Base-by-base conservation (phyloP, 2,329 filamentous ascomycete genomes). In the Helotiales sp. region DNA sequence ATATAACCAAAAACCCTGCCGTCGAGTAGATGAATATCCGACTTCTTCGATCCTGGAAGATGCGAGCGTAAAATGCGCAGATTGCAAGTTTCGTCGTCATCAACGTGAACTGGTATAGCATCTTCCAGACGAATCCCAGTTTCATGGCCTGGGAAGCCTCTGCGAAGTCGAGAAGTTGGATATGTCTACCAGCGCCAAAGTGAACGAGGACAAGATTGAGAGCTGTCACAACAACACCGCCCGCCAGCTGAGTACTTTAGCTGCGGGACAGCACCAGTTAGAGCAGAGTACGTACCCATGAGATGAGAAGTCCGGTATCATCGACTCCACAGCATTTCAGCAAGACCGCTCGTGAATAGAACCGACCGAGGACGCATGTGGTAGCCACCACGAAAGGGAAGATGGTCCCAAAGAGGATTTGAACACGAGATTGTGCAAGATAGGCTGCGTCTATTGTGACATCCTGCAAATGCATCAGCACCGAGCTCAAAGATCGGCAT, bases 11-110 rank as follows among this genome's bases (percentile, higher is more conserved):
- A 25, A 33, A 55, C 5, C 10, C 52, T 7, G 38, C 47, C n/a
- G 40, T 36, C 2, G 15, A 7, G 15, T 48, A 49, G n/a, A 52
- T 19, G 6, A 58, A 27, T 4, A 48, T 10, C 40, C 47, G 55
- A 24, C 52, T 57, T 25, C 22, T 44, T 8, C 31, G 29, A 19
- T 61, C 55, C 27, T 34, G 29, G 29, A 63, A 63, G 9, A 63
- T 47, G n/a, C 55, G 58, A 8, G 54, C 52, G 19, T 63, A 60
- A 22, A 63, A 54, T 7, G 29, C 42, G 22, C 58, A 52, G n/a
- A 59, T 56, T 22, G 44, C 44, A 22, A 61, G 17, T 31, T 63
- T 63, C 9, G 58, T 61, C 2, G 52, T 54, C 29, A 29, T 44
- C 7, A 63, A 17, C 4, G 36, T 30, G 29, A 52, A 36, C n/a